These are phyloP conservation scores for Pulveroboletus sp. DNA, from an alignment of 768 basidiomycete species.

Conservation along the genomic window DNA sequence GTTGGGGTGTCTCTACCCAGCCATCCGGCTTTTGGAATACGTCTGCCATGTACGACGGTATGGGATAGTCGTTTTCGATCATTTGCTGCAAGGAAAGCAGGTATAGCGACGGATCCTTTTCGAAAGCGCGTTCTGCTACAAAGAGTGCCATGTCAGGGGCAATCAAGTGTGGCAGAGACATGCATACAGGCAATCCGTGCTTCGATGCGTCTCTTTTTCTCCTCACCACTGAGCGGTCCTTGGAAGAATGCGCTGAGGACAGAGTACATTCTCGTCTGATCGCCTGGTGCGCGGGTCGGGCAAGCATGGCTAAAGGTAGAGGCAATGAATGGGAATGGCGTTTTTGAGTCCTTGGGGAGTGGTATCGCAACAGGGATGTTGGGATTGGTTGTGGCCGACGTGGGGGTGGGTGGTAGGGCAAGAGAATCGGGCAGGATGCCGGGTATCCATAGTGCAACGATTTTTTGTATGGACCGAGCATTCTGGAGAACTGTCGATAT, in stretches of 20 bases:
- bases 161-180: background rate
- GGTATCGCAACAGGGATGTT: conserved; percentile 51
- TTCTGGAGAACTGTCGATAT: conserved; percentile 46
- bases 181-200: conserved; percentile 36
- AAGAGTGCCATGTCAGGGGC: background rate
- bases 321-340: conserved; percentile 59
- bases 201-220: conserved; percentile 63
- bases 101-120: conserved; percentile 65
- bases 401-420: conserved; percentile 64
- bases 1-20: conserved; percentile 80
- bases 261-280: conserved; percentile 78
- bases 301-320: conserved; percentile 89
- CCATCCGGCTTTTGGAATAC: conserved; percentile 58
- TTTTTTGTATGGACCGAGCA: conserved; percentile 64
- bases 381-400: conserved; percentile 56
- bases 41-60: conserved; percentile 81
- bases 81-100: conserved; percentile 78
- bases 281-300: conserved; percentile 90
- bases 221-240: conserved; percentile 71
- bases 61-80: conserved; percentile 90
- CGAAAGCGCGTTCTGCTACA: conserved; percentile 55
- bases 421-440: conserved; percentile 77
- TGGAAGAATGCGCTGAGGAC: conserved; percentile 81
- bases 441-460: conserved; percentile 79
- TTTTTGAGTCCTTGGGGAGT: conserved; percentile 28